Conservation (phyloP, 2,329 filamentous ascomycete species). For the Sclerotinia subarctica region DNA sequence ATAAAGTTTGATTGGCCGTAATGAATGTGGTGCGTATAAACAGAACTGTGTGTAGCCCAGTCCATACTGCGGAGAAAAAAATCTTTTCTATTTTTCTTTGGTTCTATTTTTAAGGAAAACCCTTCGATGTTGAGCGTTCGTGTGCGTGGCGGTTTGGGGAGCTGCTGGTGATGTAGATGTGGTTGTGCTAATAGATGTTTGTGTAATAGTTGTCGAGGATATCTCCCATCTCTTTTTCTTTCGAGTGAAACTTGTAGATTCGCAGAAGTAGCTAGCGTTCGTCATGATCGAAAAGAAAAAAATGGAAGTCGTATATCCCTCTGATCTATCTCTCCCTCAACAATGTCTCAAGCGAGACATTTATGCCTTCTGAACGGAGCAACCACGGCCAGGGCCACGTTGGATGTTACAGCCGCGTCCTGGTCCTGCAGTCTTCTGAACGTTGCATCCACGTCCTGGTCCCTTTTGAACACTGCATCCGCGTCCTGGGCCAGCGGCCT, state of each 20-base stretch:
- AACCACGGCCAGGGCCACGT: background rate
- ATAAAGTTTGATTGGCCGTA: background rate
- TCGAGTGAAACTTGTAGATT: background rate
- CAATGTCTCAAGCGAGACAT: background rate
- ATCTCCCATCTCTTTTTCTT: background rate
- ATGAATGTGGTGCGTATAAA: slow-evolving; percentile 8
- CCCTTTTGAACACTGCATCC: slow-evolving; percentile 18
- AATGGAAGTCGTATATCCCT: background rate
- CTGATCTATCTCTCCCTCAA: slow-evolving; percentile 7
- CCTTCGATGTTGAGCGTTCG: slow-evolving; percentile 7
- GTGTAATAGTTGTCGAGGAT: background rate
- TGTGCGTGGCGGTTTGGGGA: background rate
- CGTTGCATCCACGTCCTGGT: slow-evolving; percentile 7
- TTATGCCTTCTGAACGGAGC: slow-evolving; percentile 15
- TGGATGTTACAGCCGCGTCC: slow-evolving; percentile 6
- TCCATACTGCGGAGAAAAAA: background rate
- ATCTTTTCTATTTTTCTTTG: background rate
- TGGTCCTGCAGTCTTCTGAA: slow-evolving; percentile 13
- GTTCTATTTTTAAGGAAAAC: background rate
- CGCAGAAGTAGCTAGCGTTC: slow-evolving; percentile 9
- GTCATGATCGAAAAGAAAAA: background rate
- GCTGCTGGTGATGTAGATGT: no score
- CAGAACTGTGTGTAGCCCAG: background rate
- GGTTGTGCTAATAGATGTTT: background rate
- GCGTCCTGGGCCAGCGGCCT: background rate